Base-by-base conservation (phyloP, 1,139 yeast species). In the Saccharomycopsis phalli region DNA sequence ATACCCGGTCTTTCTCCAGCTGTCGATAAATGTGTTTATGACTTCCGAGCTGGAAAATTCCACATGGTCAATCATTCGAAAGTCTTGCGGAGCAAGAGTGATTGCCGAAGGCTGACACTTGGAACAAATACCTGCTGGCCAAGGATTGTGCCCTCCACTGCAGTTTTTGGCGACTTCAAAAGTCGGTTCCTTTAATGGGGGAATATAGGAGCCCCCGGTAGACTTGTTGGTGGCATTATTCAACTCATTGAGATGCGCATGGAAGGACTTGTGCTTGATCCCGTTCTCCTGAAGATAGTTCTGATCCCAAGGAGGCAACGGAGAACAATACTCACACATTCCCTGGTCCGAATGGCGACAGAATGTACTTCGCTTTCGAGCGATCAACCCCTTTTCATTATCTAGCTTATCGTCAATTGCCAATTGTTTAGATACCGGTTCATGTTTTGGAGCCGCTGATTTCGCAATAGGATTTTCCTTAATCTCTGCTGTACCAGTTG, bases 311-410 rank as follows among this genome's bases (percentile, higher is more conserved):
- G 98, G 97, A 35, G 95, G 95, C 44, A 93, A 64, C 0, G 98
- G 96, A 39, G 94, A 78, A 57, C 98, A 91, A 56, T 87, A 86
- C 53, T 91, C 98, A 60, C 98, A 91, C 98, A 91, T 91, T 2
- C 97, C 98, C 52, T 81, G 81, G 29, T 79, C 88, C 3, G 93
- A 86, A 57, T 93, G 98, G 44, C 80, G 74, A 58, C 98, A 91
- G 53, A 87, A 66, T 4, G 61, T 57, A 4, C 86, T 74, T 47
- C 66, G 70, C 25, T 66, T 61, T 29, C 98, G 70, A 30, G 68
- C 61, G 46, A 93, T 86, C 45, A 81, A 64, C 1, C 98, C 99
- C 35, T 74, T 73, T 40, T 72, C 68, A 36, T 65, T 67, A 40
- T 81, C 93, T 31, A 88, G 65, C n/a, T 57, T 57, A 43, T 71